A percentile compares a stretch with the other conserved stretches of the same genome.
These are phyloP conservation scores for Pulveroboletus sp. DNA, from an alignment of 1,284 basidiomycete genomes.

Conservation along the genomic window DNA sequence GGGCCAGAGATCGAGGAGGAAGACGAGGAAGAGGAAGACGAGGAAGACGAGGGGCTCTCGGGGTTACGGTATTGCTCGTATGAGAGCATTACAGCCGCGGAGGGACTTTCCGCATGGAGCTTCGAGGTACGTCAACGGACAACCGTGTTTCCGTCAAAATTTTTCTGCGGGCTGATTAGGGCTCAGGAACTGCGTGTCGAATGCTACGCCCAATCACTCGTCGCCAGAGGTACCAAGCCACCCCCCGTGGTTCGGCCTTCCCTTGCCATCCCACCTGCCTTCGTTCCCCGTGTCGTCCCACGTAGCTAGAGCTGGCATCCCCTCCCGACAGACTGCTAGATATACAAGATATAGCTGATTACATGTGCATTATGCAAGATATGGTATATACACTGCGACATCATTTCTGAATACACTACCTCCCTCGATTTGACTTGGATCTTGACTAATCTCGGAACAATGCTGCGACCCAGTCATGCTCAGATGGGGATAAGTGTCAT, in stretches of 20 bases:
- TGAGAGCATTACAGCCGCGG: slow-evolving; percentile 33
- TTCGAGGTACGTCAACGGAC: slow-evolving; percentile 26
- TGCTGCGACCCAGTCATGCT: not conserved
- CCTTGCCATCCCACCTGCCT: slow-evolving; percentile 35
- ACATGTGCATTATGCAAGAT: slow-evolving; percentile 3
- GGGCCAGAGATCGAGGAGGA: not conserved
- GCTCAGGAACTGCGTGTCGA: slow-evolving; percentile 30
- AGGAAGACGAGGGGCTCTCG: not conserved
- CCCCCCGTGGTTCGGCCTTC: slow-evolving; percentile 14
- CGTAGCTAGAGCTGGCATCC: not conserved
- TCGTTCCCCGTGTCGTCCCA: slow-evolving; percentile 21
- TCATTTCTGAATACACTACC: slow-evolving; percentile 8
- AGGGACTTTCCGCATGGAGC: slow-evolving; percentile 30
- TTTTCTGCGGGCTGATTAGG: not conserved
- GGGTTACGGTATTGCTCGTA: slow-evolving; percentile 15
- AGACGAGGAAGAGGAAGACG: not conserved
- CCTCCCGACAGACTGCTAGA: not conserved
- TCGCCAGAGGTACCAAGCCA: slow-evolving; percentile 30
- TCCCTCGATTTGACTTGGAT: not conserved
- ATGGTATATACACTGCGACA: slow-evolving; percentile 7
- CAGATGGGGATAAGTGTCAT: slow-evolving; percentile 30
- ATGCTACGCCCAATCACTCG: slow-evolving; percentile 33
- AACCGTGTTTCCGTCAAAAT: no score
- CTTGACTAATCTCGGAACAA: not conserved
- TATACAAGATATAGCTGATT: not conserved